Conservation (phyloP, 768 basidiomycete genomes). For the Rhodocollybia butyracea region DNA sequence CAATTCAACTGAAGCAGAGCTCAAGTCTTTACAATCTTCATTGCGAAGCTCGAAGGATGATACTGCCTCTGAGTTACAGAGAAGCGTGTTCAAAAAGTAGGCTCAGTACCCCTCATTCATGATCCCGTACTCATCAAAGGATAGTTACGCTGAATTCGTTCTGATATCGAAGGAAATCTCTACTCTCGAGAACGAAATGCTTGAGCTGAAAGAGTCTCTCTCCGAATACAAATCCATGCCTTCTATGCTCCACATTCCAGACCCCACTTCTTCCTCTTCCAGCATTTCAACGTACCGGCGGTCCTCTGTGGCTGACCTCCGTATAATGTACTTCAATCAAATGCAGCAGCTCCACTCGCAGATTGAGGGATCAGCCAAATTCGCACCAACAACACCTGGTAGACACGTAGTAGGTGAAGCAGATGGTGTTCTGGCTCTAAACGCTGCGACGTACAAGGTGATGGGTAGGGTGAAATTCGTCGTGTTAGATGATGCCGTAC, state of each 20-base stretch:
- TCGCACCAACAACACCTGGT: slow-evolving; percentile 87
- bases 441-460: slow-evolving; percentile 93
- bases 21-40: slow-evolving; percentile 73
- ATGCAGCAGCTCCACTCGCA: slow-evolving; percentile 87
- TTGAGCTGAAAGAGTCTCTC: slow-evolving; percentile 91
- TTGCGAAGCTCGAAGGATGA: slow-evolving; percentile 67
- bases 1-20: slow-evolving; percentile 84
- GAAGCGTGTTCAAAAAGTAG: slow-evolving; percentile 93
- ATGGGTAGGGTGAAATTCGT: slow-evolving; percentile 87
- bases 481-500: slow-evolving; percentile 85
- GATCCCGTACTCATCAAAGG: slow-evolving; percentile 4
- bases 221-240: slow-evolving; percentile 98
- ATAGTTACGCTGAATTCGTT: slow-evolving; percentile 95
- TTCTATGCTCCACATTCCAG: slow-evolving; percentile 86
- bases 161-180: slow-evolving; percentile 96
- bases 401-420: slow-evolving; percentile 89
- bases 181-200: slow-evolving; percentile 94
- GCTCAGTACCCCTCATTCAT: slow-evolving; percentile 8
- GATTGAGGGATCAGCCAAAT: slow-evolving; percentile 94
- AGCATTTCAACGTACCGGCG: slow-evolving; percentile 51
- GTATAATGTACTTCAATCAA: slow-evolving; percentile 91
- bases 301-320: slow-evolving; percentile 94
- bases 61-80: slow-evolving; percentile 78
- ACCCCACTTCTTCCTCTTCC: slow-evolving; percentile 59
- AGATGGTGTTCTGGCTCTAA: slow-evolving; percentile 78